Base-by-base conservation (phyloP, 495 filamentous ascomycete genomes). In the Penicillium coprophilum region DNA sequence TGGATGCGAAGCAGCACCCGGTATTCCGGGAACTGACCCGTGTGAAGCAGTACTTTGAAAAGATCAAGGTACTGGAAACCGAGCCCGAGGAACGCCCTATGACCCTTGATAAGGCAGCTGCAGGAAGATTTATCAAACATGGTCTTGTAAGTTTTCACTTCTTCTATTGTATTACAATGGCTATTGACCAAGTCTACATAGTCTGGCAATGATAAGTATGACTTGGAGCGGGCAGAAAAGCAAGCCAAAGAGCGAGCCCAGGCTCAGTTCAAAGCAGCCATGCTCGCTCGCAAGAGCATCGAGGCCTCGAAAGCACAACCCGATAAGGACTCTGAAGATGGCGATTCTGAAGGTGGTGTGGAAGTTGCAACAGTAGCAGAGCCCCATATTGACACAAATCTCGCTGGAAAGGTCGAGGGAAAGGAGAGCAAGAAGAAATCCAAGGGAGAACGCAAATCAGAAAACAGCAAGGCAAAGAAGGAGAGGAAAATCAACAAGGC, bases 41-140 rank as follows among this genome's bases (percentile, higher is more conserved):
- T 46, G 87, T 97, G 49, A 90, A 83, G 67, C 87, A 92, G 68
- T 97, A 97, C 71, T 92, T 95, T 65, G 84, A 84, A n/a, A 98
- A 97, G 76, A 92, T 97, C 63, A 88, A 95, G 67, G 71, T 66
- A 31, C 72, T 82, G 48, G 83, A 89, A 66, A 71, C 60, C 1
- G 73, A 71, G 30, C 73, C 82, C 0, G 77, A 79, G 43, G 77
- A 79, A 50, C 79, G 82, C 56, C 79, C 81, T 21, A 73, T 83
- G 64, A 82, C 71, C 7, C 74, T 98, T 21, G 88, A 98, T 63
- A 96, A 89, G 62, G 79, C 81, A 52, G 94, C 90, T 27, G 91
- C 90, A 27, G 79, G 77, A 23, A 80, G 94, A 53, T 90, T 98
- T 58, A 84, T 98, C 56, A 87, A 84, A 63, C 80, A 88, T 57